Percentiles rank a stretch among this genome's conserved stretches.
Conservation (phyloP, 2,329 filamentous ascomycete genomes). For the Diaporthe ilicicola region DNA sequence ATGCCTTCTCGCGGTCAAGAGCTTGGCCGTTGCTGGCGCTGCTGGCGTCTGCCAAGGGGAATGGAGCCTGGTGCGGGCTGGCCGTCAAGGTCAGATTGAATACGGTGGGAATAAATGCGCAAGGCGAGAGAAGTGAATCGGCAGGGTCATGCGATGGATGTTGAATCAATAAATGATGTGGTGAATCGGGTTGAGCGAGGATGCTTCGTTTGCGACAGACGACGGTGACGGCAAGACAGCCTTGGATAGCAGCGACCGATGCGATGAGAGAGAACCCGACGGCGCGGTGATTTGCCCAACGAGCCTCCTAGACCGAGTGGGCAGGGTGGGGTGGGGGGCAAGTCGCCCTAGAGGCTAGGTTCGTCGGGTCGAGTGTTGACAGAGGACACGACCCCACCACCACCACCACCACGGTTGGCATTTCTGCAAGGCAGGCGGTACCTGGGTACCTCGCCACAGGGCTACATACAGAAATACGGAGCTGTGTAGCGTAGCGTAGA, state of each 20-base stretch:
- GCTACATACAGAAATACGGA: too few relatives aligned
- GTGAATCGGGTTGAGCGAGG: background rate
- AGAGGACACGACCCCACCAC: conserved; percentile 17
- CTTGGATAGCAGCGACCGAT: conserved; percentile 17
- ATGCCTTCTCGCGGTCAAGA: background rate
- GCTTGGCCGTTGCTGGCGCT: conserved; percentile 8
- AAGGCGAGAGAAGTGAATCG: background rate
- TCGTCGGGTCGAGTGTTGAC: background rate
- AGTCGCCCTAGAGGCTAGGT: background rate
- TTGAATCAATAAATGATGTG: background rate
- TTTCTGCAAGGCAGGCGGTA: conserved; percentile 14
- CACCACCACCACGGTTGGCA: background rate
- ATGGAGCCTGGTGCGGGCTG: background rate
- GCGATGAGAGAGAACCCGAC: conserved; percentile 16
- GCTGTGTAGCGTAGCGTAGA: too few relatives aligned
- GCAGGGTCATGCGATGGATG: background rate
- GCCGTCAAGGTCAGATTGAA: background rate
- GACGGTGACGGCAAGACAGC: conserved; percentile 9
- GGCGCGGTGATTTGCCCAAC: conserved; percentile 23
- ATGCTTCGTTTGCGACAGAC: conserved; percentile 2
- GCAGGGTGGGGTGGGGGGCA: conserved; percentile 12
- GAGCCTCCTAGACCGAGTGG: conserved; percentile 21
- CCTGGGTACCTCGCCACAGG: background rate
- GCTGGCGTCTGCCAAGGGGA: conserved; percentile 4
- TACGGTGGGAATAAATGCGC: background rate